These are phyloP conservation scores for Penicillium rolfsii DNA, from an alignment of 2,329 filamentous ascomycete genomes.

Conservation along the genomic window DNA sequence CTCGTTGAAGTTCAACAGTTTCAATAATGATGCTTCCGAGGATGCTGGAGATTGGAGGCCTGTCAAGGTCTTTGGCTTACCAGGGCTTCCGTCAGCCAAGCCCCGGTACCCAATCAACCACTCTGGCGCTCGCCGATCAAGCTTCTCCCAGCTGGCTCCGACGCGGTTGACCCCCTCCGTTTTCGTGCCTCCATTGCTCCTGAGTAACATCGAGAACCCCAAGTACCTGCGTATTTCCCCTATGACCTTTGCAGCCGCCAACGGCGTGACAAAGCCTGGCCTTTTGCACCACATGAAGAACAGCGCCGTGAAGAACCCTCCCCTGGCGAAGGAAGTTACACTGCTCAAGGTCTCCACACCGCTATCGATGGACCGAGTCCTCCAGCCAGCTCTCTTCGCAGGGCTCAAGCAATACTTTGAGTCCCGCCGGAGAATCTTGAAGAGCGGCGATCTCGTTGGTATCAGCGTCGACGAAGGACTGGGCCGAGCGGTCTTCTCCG, in stretches of 20 bases:
- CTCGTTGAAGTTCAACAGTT: conserved; percentile 64
- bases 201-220: conserved; percentile 81
- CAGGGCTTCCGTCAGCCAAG: conserved; percentile 62
- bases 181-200: conserved; percentile 81
- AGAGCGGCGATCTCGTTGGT: conserved; percentile 83
- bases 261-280: conserved; percentile 59
- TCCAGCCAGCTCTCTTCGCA: conserved; percentile 84
- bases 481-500: conserved; percentile 78
- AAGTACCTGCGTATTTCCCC: conserved; percentile 78
- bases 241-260: conserved; percentile 40
- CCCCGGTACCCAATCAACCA: conserved; percentile 60
- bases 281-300: conserved; percentile 56
- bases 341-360: conserved; percentile 88
- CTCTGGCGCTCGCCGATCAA: conserved; percentile 55
- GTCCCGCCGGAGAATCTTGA: conserved; percentile 76
- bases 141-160: conserved; percentile 55
- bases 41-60: conserved; percentile 76
- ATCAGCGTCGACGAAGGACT: conserved; percentile 86
- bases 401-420: conserved; percentile 90
- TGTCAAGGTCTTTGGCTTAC: conserved; percentile 84
- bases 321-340: conserved; percentile 75
- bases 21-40: conserved; percentile 52
- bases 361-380: conserved; percentile 78
- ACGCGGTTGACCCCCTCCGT: conserved; percentile 60
- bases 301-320: conserved; percentile 54